A percentile compares a stretch with the other conserved stretches of the same genome.
phyloP scores from a whole-genome alignment of 371 early-diverging fungal species.

The Mortierella sp. region DNA sequence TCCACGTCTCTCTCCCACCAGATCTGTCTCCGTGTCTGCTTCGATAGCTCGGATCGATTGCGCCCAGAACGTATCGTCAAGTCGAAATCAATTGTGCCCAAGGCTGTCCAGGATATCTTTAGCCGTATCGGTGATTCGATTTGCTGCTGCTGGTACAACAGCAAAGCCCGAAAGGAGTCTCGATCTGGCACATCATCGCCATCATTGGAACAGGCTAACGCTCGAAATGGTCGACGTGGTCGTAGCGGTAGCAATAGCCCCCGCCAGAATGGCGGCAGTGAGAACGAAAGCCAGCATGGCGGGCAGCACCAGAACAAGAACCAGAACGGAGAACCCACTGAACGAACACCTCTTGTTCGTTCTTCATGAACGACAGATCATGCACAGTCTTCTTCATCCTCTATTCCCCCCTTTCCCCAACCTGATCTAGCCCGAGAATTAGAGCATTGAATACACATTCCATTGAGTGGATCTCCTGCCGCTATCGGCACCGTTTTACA shows the following conservation, averaged over 20 bases:
- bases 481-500: no score
- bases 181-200: constrained; percentile 3
- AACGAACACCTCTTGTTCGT: constrained; percentile 35
- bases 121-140: constrained; percentile 1
- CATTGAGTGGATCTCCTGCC: no score
- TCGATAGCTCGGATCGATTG: constrained; percentile 68
- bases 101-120: constrained; percentile 8
- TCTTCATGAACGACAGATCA: no score
- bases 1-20: constrained; percentile 13
- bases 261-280: neutral
- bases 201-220: constrained; percentile 11
- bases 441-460: neutral
- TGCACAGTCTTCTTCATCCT: no score
- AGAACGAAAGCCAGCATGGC: neutral
- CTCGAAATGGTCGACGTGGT: neutral
- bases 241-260: constrained; percentile 1
- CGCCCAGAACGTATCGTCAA: constrained; percentile 68
- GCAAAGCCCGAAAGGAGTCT: constrained; percentile 2
- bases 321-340: constrained; percentile 17
- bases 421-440: no score
- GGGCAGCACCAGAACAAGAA: neutral
- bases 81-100: constrained; percentile 23
- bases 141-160: constrained; percentile 31
- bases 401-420: neutral
- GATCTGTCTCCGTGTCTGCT: constrained; percentile 67